phyloP scores from a whole-genome alignment of 2,329 filamentous ascomycete species.

The Fusarium subglutinans region DNA sequence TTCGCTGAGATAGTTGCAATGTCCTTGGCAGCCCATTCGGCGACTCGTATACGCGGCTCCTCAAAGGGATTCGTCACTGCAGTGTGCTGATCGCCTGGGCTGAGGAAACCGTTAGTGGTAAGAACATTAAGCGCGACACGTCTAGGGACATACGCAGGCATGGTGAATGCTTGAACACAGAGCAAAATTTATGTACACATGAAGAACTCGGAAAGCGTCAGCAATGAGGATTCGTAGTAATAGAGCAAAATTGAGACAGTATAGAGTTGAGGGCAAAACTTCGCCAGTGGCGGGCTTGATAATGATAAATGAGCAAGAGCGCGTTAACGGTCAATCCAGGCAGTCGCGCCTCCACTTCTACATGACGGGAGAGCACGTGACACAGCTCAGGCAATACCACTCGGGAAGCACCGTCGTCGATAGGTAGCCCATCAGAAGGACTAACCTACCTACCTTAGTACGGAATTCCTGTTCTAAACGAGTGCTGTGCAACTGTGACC shows the following conservation, averaged over 20 bases:
- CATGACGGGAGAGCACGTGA: constrained; percentile 47
- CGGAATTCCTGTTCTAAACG: neutral
- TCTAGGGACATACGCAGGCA: constrained; percentile 55
- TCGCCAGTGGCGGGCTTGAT: constrained; percentile 16
- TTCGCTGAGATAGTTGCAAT: constrained; percentile 88
- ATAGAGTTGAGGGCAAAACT: neutral
- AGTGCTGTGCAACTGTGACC: neutral
- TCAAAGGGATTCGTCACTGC: constrained; percentile 81
- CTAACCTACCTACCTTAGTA: neutral
- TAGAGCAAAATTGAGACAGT: neutral
- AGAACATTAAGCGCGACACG: constrained; percentile 11
- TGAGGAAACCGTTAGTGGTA: constrained; percentile 48
- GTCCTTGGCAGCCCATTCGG: constrained; percentile 86
- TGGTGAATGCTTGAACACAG: constrained; percentile 39
- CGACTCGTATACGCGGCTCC: constrained; percentile 73
- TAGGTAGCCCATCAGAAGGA: neutral
- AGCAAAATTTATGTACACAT: constrained; percentile 38
- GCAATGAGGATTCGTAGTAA: neutral
- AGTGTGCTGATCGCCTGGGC: constrained; percentile 72
- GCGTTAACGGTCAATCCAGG: constrained; percentile 36
- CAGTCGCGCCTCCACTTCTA: constrained; percentile 33
- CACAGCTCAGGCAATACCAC: neutral
- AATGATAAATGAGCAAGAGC: constrained; percentile 23
- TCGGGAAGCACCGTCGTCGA: neutral
- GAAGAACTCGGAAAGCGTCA: constrained; percentile 5